phyloP scores from a whole-genome alignment of 139 green algal species.

The Mesotaenium endlicherianum region DNA sequence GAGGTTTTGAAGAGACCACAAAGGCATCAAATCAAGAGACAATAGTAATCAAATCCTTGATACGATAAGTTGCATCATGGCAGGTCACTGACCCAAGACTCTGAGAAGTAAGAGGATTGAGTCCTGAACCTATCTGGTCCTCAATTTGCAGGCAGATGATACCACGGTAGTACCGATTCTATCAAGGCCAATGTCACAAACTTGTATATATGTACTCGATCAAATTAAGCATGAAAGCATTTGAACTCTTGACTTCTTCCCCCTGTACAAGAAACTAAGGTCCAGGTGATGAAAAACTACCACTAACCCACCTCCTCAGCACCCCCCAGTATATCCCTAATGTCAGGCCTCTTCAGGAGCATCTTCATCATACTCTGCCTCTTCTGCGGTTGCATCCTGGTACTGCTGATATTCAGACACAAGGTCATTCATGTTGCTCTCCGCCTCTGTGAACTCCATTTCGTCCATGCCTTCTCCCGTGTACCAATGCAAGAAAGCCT shows the following conservation, averaged over 20 bases:
- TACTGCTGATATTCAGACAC: constrained; percentile 99
- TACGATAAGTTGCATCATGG: too few relatives aligned
- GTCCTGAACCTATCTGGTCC: too few relatives aligned
- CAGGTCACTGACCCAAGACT: too few relatives aligned
- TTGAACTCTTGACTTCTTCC: background rate
- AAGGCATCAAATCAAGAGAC: too few relatives aligned
- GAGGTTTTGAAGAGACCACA: too few relatives aligned
- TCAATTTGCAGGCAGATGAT: too few relatives aligned
- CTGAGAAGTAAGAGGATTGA: too few relatives aligned
- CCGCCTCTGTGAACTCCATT: constrained; percentile 99
- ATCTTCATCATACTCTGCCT: constrained; percentile 34
- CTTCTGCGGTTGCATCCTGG: constrained; percentile 90
- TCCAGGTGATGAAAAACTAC: too few relatives aligned
- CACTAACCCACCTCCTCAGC: background rate
- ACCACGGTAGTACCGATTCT: too few relatives aligned
- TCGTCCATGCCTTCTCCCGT: constrained; percentile 99
- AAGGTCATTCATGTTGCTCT: constrained; percentile 98
- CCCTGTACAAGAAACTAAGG: too few relatives aligned
- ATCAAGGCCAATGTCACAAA: background rate
- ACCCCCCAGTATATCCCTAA: background rate
- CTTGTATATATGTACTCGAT: background rate
- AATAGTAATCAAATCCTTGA: too few relatives aligned
- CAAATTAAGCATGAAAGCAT: too few relatives aligned
- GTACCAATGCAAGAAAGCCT: constrained; percentile 99
- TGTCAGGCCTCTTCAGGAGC: background rate